These are phyloP conservation scores for Bipolaris oryzae DNA, from an alignment of 2,329 filamentous ascomycete genomes.

Conservation along the genomic window DNA sequence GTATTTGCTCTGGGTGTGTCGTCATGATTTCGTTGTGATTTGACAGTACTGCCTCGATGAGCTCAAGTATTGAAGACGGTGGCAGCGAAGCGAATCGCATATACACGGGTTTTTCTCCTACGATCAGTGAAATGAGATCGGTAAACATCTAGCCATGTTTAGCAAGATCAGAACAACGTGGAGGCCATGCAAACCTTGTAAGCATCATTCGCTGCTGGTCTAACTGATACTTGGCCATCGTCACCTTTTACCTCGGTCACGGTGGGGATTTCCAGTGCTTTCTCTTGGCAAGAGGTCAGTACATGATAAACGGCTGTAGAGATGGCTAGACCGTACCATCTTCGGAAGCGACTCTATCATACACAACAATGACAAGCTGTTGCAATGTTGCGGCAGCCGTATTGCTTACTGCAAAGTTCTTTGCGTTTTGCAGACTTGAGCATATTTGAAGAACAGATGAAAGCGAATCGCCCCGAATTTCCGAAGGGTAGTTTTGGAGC, in stretches of 20 bases:
- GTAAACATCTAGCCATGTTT: conserved; percentile 70
- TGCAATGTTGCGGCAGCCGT: conserved; percentile 96
- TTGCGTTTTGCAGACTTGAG: conserved; percentile 86
- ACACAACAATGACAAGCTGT: conserved; percentile 88
- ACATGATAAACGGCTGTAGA: not conserved
- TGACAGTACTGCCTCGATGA: conserved; percentile 87
- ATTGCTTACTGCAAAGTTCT: conserved; percentile 91
- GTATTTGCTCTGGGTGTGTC: conserved; percentile 77
- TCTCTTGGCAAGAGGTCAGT: conserved; percentile 33
- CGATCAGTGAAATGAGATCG: conserved; percentile 85
- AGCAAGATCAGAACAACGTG: not conserved
- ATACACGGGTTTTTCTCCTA: conserved; percentile 82
- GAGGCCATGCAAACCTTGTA: conserved; percentile 63
- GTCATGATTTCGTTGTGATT: conserved; percentile 84
- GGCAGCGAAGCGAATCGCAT: conserved; percentile 78
- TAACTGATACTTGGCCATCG: conserved; percentile 69
- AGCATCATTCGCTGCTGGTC: conserved; percentile 81
- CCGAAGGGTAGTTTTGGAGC: conserved; percentile 84
- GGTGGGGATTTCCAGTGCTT: conserved; percentile 59
- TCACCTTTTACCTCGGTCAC: conserved; percentile 71
- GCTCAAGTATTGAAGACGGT: conserved; percentile 83
- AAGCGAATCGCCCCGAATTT: conserved; percentile 80
- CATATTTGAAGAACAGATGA: conserved; percentile 87
- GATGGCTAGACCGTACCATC: conserved; percentile 64
- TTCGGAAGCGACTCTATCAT: conserved; percentile 86